Evolutionary conservation across 2,329 filamentous ascomycete species (phyloP), one percentile per base, ranked within the genome.

Genomic region (Chrysosporium keratinophilum): DNA sequence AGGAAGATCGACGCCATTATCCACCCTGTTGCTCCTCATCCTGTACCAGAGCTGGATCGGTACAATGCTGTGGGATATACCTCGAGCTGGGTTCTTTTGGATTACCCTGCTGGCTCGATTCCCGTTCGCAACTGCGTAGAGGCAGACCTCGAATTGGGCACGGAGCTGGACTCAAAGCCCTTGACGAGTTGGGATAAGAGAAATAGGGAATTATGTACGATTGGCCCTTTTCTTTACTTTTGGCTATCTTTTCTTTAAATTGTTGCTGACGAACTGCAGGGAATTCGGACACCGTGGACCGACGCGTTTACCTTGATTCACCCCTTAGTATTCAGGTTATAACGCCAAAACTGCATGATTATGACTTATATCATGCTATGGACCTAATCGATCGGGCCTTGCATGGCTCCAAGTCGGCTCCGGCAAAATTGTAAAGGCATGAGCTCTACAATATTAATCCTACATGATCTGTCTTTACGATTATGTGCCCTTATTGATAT

Each of bases 61-160:
- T 85, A 80, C 67, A 82, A 83, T 63, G 77, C 76, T 0, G 76
- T 80, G 0, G 77, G 80, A 54, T 85, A 84, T 62, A 83, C 81
- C 0, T 77, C 73, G 19, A 74, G 72, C 1, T 83, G 81, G 61
- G 80, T 83, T 7, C 61, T 84, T 52, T 65, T 85, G 19, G 82
- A 85, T 62, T 82, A 80, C 60, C 77, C 82, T 0, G 77, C 81
- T 1, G 82, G 78, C 0, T 67, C 65, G 0, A 57, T 84, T 1
- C 81, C 81, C 0, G 74, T 84, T 0, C 68, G 81, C 1, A 62
- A 65, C 1, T 73, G 82, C 49, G 63, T 56, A 0, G 67, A 73
- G 50, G 62, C 60, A 0, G 82, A 84, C 66, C 66, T 81, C 57
- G 63, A 75, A 31, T 61, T 77, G 45, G 64, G 72, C 1, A 73